phyloP scores from a whole-genome alignment of 1,139 yeast genomes.

The Blastobotrys aristatus region DNA sequence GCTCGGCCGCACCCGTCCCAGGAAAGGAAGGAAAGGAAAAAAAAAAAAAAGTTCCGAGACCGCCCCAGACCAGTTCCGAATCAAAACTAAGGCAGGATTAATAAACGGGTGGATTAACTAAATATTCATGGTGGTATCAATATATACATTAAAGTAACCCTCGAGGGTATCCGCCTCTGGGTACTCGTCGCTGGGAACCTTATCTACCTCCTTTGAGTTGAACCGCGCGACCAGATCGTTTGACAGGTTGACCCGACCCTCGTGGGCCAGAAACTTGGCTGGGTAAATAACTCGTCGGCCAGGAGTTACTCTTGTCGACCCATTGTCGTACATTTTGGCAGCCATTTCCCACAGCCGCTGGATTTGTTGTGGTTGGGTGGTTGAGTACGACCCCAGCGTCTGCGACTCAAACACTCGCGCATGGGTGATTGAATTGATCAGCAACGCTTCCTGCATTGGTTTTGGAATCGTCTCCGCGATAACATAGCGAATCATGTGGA shows the following conservation, averaged over 20 bases:
- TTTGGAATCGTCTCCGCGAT: conserved; percentile 9
- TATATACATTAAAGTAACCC: conserved; percentile 10
- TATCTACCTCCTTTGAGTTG: conserved; percentile 9
- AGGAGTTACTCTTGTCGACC: conserved; percentile 1
- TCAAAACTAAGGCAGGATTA: not conserved
- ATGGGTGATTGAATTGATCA: conserved; percentile 11
- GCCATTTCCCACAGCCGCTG: conserved; percentile 7
- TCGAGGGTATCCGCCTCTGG: conserved; percentile 12
- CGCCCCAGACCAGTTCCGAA: not conserved
- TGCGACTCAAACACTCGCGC: conserved; percentile 9
- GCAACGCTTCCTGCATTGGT: conserved; percentile 5
- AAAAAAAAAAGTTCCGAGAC: not conserved
- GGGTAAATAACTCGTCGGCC: conserved; percentile 11
- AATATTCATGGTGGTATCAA: conserved; percentile 7
- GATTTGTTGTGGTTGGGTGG: conserved; percentile 3
- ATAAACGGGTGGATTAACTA: too few species aligned
- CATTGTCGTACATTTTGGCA: conserved; percentile 1
- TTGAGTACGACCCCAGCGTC: conserved; percentile 1
- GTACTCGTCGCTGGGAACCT: conserved; percentile 5
- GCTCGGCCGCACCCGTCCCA: too few species aligned
- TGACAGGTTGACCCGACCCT: conserved; percentile 10
- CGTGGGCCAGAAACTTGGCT: conserved; percentile 13
- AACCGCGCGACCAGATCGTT: conserved; percentile 9
- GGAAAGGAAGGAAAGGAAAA: too few species aligned
- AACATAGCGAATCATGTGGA: conserved; percentile 10